Percentiles rank a stretch among this genome's conserved stretches.
Evolutionary conservation across 2,329 filamentous ascomycete genomes (phyloP).

Genomic region (Kalaharituber pfeilii): DNA sequence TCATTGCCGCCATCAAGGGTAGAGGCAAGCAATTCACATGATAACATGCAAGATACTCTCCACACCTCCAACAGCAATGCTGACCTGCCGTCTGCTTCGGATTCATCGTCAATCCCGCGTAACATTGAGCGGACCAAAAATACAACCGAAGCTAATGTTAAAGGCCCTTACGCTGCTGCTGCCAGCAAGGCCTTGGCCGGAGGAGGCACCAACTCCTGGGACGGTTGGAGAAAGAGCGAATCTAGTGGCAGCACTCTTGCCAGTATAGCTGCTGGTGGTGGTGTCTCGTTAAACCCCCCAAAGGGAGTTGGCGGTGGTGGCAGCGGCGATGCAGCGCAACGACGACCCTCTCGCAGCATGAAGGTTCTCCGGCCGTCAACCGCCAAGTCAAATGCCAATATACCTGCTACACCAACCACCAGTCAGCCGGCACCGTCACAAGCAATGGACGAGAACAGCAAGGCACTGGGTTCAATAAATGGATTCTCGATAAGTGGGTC

Average conservation of each 20-base stretch:
- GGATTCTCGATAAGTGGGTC: not conserved
- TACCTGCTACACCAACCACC: not conserved
- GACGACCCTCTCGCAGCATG: slow-evolving; percentile 14
- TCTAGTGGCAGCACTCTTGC: not conserved
- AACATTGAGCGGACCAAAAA: slow-evolving; percentile 6
- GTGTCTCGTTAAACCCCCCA: not conserved
- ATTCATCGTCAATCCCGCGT: not conserved
- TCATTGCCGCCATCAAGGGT: slow-evolving; percentile 24
- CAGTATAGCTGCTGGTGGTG: not conserved
- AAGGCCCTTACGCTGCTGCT: slow-evolving; percentile 2
- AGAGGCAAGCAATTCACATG: slow-evolving; percentile 36
- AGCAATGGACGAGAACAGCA: not conserved
- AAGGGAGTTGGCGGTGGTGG: not conserved
- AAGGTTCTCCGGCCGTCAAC: slow-evolving; percentile 18
- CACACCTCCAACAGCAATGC: not conserved
- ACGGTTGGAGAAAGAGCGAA: slow-evolving; percentile 13
- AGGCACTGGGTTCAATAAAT: not conserved
- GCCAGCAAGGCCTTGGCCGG: slow-evolving; percentile 3
- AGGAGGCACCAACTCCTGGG: slow-evolving; percentile 9
- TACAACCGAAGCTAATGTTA: not conserved
- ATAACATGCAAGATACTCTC: slow-evolving; percentile 27
- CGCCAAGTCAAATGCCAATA: slow-evolving; percentile 2
- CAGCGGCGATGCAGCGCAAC: slow-evolving; percentile 1
- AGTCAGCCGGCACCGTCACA: not conserved
- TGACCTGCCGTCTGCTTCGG: slow-evolving; percentile 2